Conservation (phyloP, 2,329 filamentous ascomycete genomes). For the Trichophyton schoenleinii region DNA sequence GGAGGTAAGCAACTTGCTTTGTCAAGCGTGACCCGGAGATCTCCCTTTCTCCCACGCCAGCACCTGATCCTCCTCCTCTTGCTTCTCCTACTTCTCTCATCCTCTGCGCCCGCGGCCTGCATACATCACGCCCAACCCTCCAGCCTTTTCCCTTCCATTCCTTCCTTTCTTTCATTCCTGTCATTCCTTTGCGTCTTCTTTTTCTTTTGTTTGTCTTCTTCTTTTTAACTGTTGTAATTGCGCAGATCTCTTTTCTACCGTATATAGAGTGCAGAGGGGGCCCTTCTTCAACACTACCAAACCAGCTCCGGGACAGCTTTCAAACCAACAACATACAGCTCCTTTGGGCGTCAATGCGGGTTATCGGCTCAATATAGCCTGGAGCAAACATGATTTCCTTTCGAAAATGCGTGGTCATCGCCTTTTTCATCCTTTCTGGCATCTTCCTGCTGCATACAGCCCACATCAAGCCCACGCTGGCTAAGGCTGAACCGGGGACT, state of each 20-base stretch:
- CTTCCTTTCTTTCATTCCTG: neutral
- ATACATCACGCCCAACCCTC: neutral
- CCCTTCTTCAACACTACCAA: neutral
- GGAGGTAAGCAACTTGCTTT: neutral
- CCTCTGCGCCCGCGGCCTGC: neutral
- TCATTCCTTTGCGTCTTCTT: neutral
- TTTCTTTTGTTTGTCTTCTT: neutral
- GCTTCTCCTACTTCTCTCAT: no score
- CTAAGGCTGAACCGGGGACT: conserved; percentile 13
- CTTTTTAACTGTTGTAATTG: neutral
- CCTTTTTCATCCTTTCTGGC: conserved; percentile 55
- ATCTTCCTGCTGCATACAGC: conserved; percentile 57
- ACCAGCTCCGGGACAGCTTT: neutral
- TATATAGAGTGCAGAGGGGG: neutral
- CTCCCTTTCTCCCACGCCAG: neutral
- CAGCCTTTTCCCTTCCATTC: neutral
- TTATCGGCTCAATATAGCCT: neutral
- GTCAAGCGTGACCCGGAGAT: neutral
- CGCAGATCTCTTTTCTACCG: neutral
- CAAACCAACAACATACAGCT: neutral
- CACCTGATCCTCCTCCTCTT: neutral
- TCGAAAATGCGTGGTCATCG: conserved; percentile 59
- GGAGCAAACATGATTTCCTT: conserved; percentile 60
- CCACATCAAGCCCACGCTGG: conserved; percentile 38
- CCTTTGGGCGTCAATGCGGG: neutral